These are phyloP conservation scores for Arthromyces matolae DNA, from an alignment of 768 basidiomycete species.

Conservation along the genomic window DNA sequence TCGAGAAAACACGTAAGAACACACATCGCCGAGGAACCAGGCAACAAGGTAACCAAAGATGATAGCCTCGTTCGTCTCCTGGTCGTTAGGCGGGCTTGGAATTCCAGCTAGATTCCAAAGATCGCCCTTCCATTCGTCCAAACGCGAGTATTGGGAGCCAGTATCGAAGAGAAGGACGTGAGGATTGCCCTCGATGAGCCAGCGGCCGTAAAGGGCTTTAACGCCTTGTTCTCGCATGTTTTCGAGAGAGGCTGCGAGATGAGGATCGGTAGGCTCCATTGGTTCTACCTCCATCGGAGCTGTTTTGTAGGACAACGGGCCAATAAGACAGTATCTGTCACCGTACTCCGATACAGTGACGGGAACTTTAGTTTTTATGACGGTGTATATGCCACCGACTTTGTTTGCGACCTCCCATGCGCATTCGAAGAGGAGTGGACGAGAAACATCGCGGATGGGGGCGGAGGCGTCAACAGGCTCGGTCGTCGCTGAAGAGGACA, in stretches of 20 bases:
- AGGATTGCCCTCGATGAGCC: slow-evolving; percentile 97
- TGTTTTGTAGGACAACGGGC: slow-evolving; percentile 97
- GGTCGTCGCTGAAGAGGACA: slow-evolving; percentile 23
- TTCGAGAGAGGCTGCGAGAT: slow-evolving; percentile 72
- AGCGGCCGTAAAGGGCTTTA: slow-evolving; percentile 92
- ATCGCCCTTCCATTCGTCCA: slow-evolving; percentile 99
- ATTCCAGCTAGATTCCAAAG: slow-evolving; percentile 99
- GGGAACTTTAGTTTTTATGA: slow-evolving; percentile 99
- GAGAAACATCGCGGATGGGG: slow-evolving; percentile 65
- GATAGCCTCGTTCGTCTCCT: slow-evolving; percentile 98
- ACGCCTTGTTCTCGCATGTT: slow-evolving; percentile 87
- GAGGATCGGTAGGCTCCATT: slow-evolving; percentile 80
- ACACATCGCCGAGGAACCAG: slow-evolving; percentile 98
- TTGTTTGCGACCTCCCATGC: slow-evolving; percentile 99
- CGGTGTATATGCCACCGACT: slow-evolving; percentile 98
- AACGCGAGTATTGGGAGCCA: slow-evolving; percentile 75
- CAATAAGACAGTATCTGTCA: slow-evolving; percentile 92
- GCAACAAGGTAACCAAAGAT: slow-evolving; percentile 97
- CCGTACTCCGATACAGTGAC: slow-evolving; percentile 96
- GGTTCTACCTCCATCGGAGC: slow-evolving; percentile 99
- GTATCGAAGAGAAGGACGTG: slow-evolving; percentile 96
- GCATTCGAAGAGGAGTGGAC: slow-evolving; percentile 86
- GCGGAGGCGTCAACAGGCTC: slow-evolving; percentile 23
- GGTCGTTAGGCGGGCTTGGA: slow-evolving; percentile 92
- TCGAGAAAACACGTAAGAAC: slow-evolving; percentile 24